phyloP scores from a whole-genome alignment of 176 grass and related monocot species.

The Zoysia pacifica region DNA sequence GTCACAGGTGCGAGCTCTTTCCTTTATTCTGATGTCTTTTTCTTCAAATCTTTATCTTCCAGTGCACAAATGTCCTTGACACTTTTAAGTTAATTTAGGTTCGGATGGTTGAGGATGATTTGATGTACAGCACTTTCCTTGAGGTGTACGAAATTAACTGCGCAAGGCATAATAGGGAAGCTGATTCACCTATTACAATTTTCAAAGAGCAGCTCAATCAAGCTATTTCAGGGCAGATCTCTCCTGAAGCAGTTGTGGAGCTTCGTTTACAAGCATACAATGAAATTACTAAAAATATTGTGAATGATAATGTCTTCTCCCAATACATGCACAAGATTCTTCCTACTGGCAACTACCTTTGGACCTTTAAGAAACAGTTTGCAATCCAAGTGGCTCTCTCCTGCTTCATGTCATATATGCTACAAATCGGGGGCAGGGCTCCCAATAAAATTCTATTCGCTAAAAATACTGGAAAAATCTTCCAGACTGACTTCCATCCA shows the following conservation, averaged over 20 bases:
- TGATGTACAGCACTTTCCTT: constrained; percentile 99
- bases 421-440: constrained; percentile 94
- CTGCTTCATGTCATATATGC: constrained; percentile 97
- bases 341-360: constrained; percentile 88
- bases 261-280: constrained; percentile 92
- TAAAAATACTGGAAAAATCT: constrained; percentile 98
- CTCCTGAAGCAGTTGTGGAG: constrained; percentile 87
- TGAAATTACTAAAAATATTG: constrained; percentile 94
- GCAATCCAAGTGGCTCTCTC: constrained; percentile 92
- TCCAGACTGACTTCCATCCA: constrained; percentile 99
- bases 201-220: constrained; percentile 99
- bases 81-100: constrained; percentile 61
- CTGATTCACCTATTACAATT: constrained; percentile 90
- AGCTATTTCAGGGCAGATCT: constrained; percentile 89
- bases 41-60: constrained; percentile 21
- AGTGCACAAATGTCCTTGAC: constrained; percentile 9
- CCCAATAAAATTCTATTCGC: constrained; percentile 99
- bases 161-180: constrained; percentile 92
- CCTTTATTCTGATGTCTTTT: constrained; percentile 4
- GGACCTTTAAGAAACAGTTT: constrained; percentile 99
- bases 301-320: constrained; percentile 95
- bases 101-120: constrained; percentile 99
- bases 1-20: constrained; percentile 75
- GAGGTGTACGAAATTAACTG: constrained; percentile 99
- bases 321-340: constrained; percentile 99